Evolutionary conservation across 768 basidiomycete species (phyloP).

Genomic region (Amanita subjunquillea): DNA sequence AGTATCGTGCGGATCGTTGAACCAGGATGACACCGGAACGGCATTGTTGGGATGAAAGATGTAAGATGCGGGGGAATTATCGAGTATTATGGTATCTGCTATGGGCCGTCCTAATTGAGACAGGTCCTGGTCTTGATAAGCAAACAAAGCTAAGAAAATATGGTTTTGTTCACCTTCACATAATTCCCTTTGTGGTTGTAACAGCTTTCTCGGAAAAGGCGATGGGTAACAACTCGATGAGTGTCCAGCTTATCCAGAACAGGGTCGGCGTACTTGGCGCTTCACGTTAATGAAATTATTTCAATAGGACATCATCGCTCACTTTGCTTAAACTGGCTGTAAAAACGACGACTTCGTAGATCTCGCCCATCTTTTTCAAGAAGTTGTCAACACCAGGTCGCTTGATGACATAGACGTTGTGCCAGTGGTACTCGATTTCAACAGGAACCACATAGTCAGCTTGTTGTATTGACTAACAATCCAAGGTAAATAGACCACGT

Average conservation of each 20-base stretch:
- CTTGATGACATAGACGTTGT: constrained; percentile 98
- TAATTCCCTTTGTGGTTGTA: constrained; percentile 99
- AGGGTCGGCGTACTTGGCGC: constrained; percentile 86
- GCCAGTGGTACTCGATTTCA: constrained; percentile 96
- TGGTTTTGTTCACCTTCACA: constrained; percentile 63
- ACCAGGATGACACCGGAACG: constrained; percentile 98
- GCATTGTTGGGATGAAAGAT: constrained; percentile 99
- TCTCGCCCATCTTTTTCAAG: constrained; percentile 95
- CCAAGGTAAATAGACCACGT: not conserved
- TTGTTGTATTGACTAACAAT: constrained; percentile 71
- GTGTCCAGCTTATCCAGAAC: constrained; percentile 95
- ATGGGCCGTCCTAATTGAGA: constrained; percentile 95
- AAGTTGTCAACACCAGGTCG: constrained; percentile 97
- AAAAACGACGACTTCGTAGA: constrained; percentile 97
- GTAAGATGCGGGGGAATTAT: constrained; percentile 98
- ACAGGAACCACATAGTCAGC: constrained; percentile 99
- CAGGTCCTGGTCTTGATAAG: constrained; percentile 53
- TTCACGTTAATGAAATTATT: constrained; percentile 4
- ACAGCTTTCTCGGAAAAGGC: constrained; percentile 95
- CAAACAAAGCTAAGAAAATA: constrained; percentile 3
- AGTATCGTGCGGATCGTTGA: constrained; percentile 97
- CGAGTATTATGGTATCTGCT: constrained; percentile 91
- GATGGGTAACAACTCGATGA: constrained; percentile 85
- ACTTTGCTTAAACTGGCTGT: constrained; percentile 98
- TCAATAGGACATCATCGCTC: constrained; percentile 12